Base-by-base conservation (phyloP, 495 filamentous ascomycete genomes). In the Bryoglossum gracile region DNA sequence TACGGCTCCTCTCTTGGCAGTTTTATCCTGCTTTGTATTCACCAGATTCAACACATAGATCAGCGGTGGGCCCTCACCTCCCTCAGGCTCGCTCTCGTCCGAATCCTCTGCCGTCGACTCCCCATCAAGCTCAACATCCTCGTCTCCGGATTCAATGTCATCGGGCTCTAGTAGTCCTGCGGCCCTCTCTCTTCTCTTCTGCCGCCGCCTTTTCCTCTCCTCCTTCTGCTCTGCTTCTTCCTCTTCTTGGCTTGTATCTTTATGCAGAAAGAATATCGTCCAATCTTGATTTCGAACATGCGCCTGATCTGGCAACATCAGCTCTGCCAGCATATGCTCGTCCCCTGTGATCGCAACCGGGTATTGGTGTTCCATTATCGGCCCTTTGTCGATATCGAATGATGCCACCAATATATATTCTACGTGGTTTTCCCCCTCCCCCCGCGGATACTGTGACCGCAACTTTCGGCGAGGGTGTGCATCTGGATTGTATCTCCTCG, bases 201-300 rank as follows among this genome's bases (percentile, higher is more conserved):
- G 62, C 40, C 68, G 66, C 49, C 68, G 61, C 30, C 66, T 66
- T 34, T 64, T 62, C 48, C 72, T 65, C 60, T 78, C 70, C 63
- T 75, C 69, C 62, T 75, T 73, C 61, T 53, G 62, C 63, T 69
- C 73, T 61, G 49, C 71, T n/a, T 87, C 86, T 28, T 88, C 87
- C 8, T 85, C 87, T 41, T 87, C 84, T 38, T 81, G 75, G 53
- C 77, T 88, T 4, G 81, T 85, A 62, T 97, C 94, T 62, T 97
- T 97, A 61, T 97, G 92, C 40, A 99, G 61, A 58, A 99, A 99
- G 69, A 99, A 99, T 11, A 97, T 94, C 25, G 92, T 99, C 92
- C 92, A 99, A 65, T 99, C 92, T 64, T 96, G 89, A 59, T 84
- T 91, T 23, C 94, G 77, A 26, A 91, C 83, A 68, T 99, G 92